Conservation (phyloP, 2,329 filamentous ascomycete species). For the Whalleya microplaca region DNA sequence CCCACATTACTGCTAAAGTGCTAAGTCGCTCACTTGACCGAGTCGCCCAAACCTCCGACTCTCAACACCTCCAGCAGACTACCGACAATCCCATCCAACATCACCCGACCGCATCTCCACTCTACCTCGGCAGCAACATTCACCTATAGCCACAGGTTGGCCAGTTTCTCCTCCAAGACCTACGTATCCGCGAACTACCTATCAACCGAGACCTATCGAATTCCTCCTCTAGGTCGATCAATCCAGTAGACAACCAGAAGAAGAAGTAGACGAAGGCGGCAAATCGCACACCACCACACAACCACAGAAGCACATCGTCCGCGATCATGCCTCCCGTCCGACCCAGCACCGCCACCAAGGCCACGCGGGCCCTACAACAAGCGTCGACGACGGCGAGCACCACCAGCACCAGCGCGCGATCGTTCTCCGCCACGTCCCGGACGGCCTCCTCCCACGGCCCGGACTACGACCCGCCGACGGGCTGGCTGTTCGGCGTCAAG, state of each 20-base stretch:
- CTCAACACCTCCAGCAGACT: constrained; percentile 5
- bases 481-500: constrained; percentile 93
- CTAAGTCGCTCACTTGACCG: constrained; percentile 25
- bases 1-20: background rate
- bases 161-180: too few species aligned
- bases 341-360: constrained; percentile 34
- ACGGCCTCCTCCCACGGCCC: constrained; percentile 62
- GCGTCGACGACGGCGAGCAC: constrained; percentile 13
- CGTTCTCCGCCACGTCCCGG: constrained; percentile 51
- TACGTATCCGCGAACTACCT: background rate
- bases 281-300: background rate
- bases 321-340: constrained; percentile 36
- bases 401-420: constrained; percentile 28
- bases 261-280: background rate
- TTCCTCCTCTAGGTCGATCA: background rate
- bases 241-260: background rate
- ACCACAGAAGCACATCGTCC: background rate
- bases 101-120: constrained; percentile 2
- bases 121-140: background rate
- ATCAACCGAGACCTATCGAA: background rate
- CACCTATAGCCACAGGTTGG: background rate
- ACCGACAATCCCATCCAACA: background rate
- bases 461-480: constrained; percentile 86
- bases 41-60: too few species aligned
- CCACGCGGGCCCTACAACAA: constrained; percentile 33